Evolutionary conservation across 805 yeast genomes (phyloP).

Genomic region (Starmerella stellata): DNA sequence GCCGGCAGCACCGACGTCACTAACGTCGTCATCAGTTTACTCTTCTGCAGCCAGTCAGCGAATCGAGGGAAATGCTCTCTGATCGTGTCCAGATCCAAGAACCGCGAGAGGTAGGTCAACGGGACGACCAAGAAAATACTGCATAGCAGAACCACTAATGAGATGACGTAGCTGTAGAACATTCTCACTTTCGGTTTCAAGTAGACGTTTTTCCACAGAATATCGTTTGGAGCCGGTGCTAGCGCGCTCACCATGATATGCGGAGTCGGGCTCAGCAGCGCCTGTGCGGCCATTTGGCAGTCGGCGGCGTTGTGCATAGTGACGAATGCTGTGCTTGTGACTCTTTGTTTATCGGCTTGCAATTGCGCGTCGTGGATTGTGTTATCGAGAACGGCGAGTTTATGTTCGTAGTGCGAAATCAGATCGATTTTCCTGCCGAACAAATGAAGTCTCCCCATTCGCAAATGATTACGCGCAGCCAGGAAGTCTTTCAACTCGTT

Average conservation of each 20-base stretch:
- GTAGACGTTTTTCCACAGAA: conserved; percentile 81
- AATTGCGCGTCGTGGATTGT: conserved; percentile 48
- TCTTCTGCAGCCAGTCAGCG: conserved; percentile 45
- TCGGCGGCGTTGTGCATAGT: conserved; percentile 91
- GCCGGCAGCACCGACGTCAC: conserved; percentile 86
- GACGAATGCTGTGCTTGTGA: conserved; percentile 81
- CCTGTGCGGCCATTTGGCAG: conserved; percentile 94
- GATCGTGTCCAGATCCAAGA: conserved; percentile 63
- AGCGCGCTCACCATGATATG: conserved; percentile 60
- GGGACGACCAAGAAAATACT: conserved; percentile 66
- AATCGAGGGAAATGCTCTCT: conserved; percentile 65
- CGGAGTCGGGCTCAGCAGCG: conserved; percentile 78
- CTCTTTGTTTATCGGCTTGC: conserved; percentile 39
- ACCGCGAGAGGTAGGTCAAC: conserved; percentile 65
- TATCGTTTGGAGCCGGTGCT: conserved; percentile 94
- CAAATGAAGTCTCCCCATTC: conserved; percentile 34
- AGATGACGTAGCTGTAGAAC: conserved; percentile 43
- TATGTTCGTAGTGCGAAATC: conserved; percentile 54
- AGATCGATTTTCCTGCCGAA: conserved; percentile 64
- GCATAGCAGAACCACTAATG: conserved; percentile 45
- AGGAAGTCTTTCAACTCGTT: neutral
- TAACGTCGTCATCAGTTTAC: conserved; percentile 55
- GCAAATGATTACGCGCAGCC: neutral
- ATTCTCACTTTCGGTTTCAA: conserved; percentile 57
- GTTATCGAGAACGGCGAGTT: conserved; percentile 49